phyloP scores from a whole-genome alignment of 2,329 filamentous ascomycete species.

The Huntiella moniliformis region DNA sequence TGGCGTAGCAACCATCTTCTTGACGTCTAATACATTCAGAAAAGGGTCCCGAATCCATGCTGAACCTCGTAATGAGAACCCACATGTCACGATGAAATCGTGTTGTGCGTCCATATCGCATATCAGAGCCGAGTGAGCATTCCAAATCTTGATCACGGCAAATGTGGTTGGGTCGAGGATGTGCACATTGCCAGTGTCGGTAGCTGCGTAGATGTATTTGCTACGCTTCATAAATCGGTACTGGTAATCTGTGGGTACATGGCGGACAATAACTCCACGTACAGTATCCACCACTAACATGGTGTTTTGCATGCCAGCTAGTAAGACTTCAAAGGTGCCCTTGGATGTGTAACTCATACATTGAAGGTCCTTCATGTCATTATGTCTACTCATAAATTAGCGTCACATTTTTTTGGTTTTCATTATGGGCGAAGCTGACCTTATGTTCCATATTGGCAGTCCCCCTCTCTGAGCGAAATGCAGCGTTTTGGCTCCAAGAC shows the following conservation, averaged over 20 bases:
- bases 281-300: conserved; percentile 62
- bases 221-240: conserved; percentile 88
- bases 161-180: conserved; percentile 68
- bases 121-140: conserved; percentile 71
- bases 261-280: conserved; percentile 54
- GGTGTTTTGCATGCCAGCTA: conserved; percentile 66
- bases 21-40: conserved; percentile 89
- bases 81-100: conserved; percentile 88
- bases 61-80: conserved; percentile 56
- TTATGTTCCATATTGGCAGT: conserved; percentile 72
- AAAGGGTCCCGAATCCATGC: conserved; percentile 76
- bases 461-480: conserved; percentile 79
- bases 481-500: conserved; percentile 63
- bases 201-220: conserved; percentile 83
- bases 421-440: conserved; percentile 25
- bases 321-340: conserved; percentile 63
- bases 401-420: background rate
- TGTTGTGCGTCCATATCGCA: conserved; percentile 96
- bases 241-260: conserved; percentile 50
- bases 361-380: conserved; percentile 51
- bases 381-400: conserved; percentile 1
- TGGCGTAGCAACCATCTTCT: conserved; percentile 69
- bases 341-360: conserved; percentile 95
- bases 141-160: conserved; percentile 68
- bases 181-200: conserved; percentile 62